Conservation (phyloP, 2,329 filamentous ascomycete species). For the Penicillium aurantiogriseum region DNA sequence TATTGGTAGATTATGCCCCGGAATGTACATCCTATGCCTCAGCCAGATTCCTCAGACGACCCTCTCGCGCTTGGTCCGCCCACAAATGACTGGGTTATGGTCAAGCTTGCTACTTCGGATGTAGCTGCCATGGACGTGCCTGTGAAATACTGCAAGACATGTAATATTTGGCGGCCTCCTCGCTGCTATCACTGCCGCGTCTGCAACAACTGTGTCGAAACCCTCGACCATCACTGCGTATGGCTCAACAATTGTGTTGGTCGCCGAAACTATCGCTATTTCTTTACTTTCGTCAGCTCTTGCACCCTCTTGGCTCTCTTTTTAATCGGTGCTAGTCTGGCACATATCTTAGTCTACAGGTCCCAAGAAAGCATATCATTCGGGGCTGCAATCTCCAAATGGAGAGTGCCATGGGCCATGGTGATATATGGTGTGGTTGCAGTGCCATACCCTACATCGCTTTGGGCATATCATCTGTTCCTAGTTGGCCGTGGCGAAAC, state of each 20-base stretch:
- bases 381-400: conserved; percentile 63
- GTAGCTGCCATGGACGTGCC: conserved; percentile 95
- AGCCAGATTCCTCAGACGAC: conserved; percentile 71
- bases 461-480: conserved; percentile 88
- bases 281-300: conserved; percentile 84
- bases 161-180: conserved; percentile 94
- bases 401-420: conserved; percentile 82
- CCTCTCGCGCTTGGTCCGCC: conserved; percentile 77
- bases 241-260: conserved; percentile 99
- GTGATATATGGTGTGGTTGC: conserved; percentile 76
- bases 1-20: conserved; percentile 79
- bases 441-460: conserved; percentile 74
- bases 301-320: conserved; percentile 75
- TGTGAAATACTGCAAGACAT: conserved; percentile 96
- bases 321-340: conserved; percentile 73
- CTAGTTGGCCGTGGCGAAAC: conserved; percentile 89
- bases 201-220: conserved; percentile 96
- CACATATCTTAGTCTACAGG: conserved; percentile 74
- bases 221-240: conserved; percentile 95
- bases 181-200: conserved; percentile 94
- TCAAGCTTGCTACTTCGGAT: conserved; percentile 71
- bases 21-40: conserved; percentile 87
- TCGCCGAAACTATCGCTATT: conserved; percentile 95
- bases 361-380: conserved; percentile 65
- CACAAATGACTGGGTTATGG: conserved; percentile 90